Conservation (phyloP, 352 stramenopile species). For the Globisporangium recalcitrans region DNA sequence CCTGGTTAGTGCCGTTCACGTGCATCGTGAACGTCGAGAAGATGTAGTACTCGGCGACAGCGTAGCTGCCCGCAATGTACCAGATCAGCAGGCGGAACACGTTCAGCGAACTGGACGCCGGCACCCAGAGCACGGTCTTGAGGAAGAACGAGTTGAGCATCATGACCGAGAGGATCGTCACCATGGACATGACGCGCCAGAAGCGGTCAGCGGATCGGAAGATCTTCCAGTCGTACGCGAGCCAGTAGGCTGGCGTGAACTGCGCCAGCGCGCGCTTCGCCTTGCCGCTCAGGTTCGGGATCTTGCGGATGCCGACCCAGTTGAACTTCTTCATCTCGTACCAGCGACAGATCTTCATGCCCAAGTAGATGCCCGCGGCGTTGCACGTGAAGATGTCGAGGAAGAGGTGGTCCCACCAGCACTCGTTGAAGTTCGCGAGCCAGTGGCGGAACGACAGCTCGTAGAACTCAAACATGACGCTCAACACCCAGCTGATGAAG, state of each 20-base stretch:
- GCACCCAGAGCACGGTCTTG: conserved; percentile 90
- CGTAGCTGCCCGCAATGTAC: conserved; percentile 85
- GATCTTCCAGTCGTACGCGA: conserved; percentile 92
- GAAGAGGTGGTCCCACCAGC: conserved; percentile 94
- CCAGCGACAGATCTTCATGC: conserved; percentile 83
- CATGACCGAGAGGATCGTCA: conserved; percentile 89
- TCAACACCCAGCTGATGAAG: conserved; percentile 79
- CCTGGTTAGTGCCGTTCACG: conserved; percentile 38
- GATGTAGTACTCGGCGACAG: conserved; percentile 87
- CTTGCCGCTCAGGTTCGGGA: conserved; percentile 74
- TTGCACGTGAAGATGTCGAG: conserved; percentile 94
- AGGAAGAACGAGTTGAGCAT: conserved; percentile 97
- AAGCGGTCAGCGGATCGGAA: conserved; percentile 90
- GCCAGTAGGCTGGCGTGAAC: conserved; percentile 89
- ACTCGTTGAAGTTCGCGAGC: conserved; percentile 93
- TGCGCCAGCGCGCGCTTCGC: conserved; percentile 77
- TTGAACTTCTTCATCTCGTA: conserved; percentile 89
- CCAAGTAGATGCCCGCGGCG: conserved; percentile 86
- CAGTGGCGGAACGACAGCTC: conserved; percentile 89
- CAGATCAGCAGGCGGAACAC: conserved; percentile 73
- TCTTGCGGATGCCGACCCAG: conserved; percentile 86
- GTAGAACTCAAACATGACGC: conserved; percentile 84
- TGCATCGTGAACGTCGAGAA: conserved; percentile 86
- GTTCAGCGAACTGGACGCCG: conserved; percentile 76
- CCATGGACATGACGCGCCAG: conserved; percentile 86